phyloP scores from a whole-genome alignment of 2,329 filamentous ascomycete species.

The Plenodomus biglobosus region DNA sequence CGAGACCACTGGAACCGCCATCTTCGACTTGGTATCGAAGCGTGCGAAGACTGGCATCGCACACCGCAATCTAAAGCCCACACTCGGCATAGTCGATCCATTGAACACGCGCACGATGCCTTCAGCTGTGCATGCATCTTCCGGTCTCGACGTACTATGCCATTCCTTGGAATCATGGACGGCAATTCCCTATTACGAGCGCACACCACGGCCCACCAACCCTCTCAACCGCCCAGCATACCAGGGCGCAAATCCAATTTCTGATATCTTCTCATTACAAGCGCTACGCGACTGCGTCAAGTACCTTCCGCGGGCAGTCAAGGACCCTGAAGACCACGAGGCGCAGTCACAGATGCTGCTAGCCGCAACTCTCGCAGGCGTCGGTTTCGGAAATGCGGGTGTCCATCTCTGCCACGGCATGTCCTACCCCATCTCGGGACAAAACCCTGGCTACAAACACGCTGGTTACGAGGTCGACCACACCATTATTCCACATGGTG shows the following conservation, averaged over 20 bases:
- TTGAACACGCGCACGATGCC: conserved; percentile 97
- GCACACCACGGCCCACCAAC: conserved; percentile 80
- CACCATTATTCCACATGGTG: conserved; percentile 91
- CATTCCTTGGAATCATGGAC: conserved; percentile 97
- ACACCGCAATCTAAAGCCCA: conserved; percentile 93
- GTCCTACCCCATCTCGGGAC: conserved; percentile 95
- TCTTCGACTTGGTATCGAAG: conserved; percentile 90
- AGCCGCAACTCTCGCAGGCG: conserved; percentile 88
- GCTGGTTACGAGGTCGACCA: conserved; percentile 75
- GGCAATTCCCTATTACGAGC: conserved; percentile 89
- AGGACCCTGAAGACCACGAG: conserved; percentile 85
- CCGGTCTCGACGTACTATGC: conserved; percentile 91
- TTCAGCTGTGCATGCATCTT: conserved; percentile 85
- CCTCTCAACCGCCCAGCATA: conserved; percentile 91
- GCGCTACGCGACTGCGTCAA: conserved; percentile 83
- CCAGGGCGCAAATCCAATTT: conserved; percentile 96
- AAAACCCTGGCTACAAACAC: conserved; percentile 90
- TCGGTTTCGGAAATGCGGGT: conserved; percentile 96
- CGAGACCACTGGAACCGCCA: conserved; percentile 96
- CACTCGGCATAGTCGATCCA: conserved; percentile 81
- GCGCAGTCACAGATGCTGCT: conserved; percentile 96
- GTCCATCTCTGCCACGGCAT: conserved; percentile 91
- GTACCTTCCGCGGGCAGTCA: conserved; percentile 85
- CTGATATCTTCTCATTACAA: conserved; percentile 91
- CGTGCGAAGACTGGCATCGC: conserved; percentile 95